phyloP scores from a whole-genome alignment of 208 protist genomes.

The Tetramitus jugosus region DNA sequence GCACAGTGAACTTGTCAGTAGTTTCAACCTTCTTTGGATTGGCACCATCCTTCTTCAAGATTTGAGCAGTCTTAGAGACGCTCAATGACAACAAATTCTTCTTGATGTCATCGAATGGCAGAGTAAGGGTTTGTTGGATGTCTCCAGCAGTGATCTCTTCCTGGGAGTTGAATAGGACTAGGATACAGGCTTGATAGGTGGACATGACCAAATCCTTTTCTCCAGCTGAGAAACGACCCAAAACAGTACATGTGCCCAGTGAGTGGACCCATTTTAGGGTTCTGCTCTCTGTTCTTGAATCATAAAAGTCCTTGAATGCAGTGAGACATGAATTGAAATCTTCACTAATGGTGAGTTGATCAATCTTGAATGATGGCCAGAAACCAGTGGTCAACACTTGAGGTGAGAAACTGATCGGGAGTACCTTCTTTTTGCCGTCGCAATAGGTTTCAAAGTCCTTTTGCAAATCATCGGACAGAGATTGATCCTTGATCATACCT shows the following conservation, averaged over 20 bases:
- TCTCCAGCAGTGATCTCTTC: slow-evolving; percentile 42
- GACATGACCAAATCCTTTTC: slow-evolving; percentile 51
- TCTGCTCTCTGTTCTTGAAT: slow-evolving; percentile 46
- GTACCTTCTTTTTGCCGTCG: not conserved
- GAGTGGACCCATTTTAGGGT: slow-evolving; percentile 54
- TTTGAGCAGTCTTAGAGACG: not conserved
- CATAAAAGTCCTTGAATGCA: slow-evolving; percentile 58
- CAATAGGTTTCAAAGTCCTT: not conserved
- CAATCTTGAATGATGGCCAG: slow-evolving; percentile 53
- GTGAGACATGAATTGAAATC: slow-evolving; percentile 41
- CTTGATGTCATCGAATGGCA: slow-evolving; percentile 44
- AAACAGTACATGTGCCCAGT: slow-evolving; percentile 33
- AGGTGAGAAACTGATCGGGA: slow-evolving; percentile 43
- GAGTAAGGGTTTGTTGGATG: slow-evolving; percentile 29
- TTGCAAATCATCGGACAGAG: not conserved
- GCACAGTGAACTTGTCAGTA: not conserved
- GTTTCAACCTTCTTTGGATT: not conserved
- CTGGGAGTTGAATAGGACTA: slow-evolving; percentile 57
- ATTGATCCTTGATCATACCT: slow-evolving; percentile 59
- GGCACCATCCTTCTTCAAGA: not conserved
- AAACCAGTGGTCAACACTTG: slow-evolving; percentile 63
- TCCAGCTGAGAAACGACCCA: not conserved
- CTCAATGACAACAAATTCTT: slow-evolving; percentile 44
- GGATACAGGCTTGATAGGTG: slow-evolving; percentile 55
- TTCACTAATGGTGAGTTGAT: slow-evolving; percentile 39